Evolutionary conservation across 2,329 filamentous ascomycete genomes (phyloP).

Genomic region (Ceratocystis albifundus): DNA sequence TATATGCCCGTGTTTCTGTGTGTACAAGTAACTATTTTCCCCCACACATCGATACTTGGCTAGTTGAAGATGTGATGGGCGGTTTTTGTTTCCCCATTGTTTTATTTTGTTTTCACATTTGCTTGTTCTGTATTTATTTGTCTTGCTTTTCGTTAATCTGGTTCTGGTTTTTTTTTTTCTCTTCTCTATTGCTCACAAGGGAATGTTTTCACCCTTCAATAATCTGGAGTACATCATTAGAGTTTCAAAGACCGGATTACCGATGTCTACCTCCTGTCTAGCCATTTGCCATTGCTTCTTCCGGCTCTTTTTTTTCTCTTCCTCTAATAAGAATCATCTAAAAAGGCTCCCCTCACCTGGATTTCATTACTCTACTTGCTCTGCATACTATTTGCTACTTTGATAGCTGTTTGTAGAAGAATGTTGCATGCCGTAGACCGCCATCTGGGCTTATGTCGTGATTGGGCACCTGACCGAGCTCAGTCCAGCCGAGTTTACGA

Average conservation of each 20-base stretch:
- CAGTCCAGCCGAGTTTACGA: constrained; percentile 44
- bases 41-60: not conserved
- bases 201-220: not conserved
- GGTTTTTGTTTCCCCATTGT: constrained; percentile 3
- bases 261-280: not conserved
- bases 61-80: not conserved
- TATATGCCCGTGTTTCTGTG: not conserved
- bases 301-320: not conserved
- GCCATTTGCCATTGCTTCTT: not conserved
- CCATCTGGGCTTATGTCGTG: constrained; percentile 41
- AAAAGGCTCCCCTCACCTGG: not conserved
- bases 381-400: not conserved
- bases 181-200: constrained; percentile 3
- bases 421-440: constrained; percentile 40
- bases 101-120: not conserved
- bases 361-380: not conserved
- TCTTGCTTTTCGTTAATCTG: not conserved
- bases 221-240: constrained; percentile 9
- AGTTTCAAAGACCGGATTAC: not conserved
- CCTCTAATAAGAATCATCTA: not conserved
- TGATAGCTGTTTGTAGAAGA: constrained; percentile 48
- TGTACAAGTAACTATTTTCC: not conserved
- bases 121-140: constrained; percentile 2
- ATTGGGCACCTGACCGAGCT: constrained; percentile 44
- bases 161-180: not conserved